These are phyloP conservation scores for Lachnum nothofagi DNA, from an alignment of 2,329 filamentous ascomycete genomes.

Conservation along the genomic window DNA sequence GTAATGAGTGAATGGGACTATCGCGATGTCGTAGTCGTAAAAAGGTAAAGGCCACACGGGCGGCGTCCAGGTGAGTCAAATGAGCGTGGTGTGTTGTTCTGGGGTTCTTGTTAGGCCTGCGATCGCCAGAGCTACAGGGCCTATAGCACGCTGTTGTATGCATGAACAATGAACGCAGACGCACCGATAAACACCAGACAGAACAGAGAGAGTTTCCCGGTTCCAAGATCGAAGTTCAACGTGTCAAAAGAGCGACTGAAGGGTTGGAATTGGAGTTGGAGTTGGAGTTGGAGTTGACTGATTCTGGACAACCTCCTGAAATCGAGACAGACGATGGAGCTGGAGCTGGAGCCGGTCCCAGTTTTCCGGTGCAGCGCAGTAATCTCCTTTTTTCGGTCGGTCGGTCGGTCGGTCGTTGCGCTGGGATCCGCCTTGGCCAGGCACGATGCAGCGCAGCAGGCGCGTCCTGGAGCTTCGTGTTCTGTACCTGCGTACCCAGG, in stretches of 20 bases:
- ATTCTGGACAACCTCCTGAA: neutral
- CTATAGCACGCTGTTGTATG: neutral
- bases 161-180: neutral
- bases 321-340: neutral
- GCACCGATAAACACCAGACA: neutral
- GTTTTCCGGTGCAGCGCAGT: neutral
- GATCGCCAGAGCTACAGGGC: neutral
- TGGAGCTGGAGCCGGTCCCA: neutral
- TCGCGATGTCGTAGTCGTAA: neutral
- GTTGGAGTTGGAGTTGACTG: too few species aligned
- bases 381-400: neutral
- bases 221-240: neutral
- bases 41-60: neutral
- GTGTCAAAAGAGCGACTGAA: neutral
- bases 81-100: neutral
- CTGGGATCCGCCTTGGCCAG: neutral
- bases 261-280: too few species aligned
- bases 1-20: neutral
- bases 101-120: neutral
- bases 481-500: neutral
- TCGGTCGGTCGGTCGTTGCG: too few species aligned
- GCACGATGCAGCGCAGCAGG: too few species aligned
- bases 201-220: neutral
- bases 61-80: neutral
- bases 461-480: too few species aligned